phyloP scores from a whole-genome alignment of 2,329 filamentous ascomycete species.

The Trichophyton equinum region DNA sequence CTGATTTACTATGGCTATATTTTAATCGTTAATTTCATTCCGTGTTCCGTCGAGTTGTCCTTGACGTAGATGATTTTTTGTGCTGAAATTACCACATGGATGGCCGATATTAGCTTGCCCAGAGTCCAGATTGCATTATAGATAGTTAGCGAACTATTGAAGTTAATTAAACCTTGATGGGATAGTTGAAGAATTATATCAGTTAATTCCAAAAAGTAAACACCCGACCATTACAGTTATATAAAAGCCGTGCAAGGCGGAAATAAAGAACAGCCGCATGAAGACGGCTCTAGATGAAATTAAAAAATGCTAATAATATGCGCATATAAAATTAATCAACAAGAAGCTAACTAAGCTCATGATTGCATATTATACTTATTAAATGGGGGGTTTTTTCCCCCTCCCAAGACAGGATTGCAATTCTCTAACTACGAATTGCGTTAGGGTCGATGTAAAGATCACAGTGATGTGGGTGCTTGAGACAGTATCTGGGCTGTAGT shows the following conservation, averaged over 20 bases:
- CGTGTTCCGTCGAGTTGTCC: neutral
- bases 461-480: conserved; percentile 46
- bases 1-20: neutral
- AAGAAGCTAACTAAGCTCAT: neutral
- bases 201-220: too few relatives aligned
- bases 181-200: too few relatives aligned
- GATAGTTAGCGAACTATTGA: too few relatives aligned
- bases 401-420: neutral
- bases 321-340: neutral
- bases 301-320: too few relatives aligned
- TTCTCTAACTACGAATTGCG: conserved; percentile 11
- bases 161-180: too few relatives aligned
- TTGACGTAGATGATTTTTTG: neutral
- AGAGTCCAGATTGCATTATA: neutral
- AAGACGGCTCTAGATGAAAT: too few relatives aligned
- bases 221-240: too few relatives aligned
- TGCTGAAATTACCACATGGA: neutral
- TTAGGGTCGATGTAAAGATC: conserved; percentile 44
- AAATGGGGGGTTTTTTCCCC: neutral
- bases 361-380: neutral
- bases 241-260: too few relatives aligned
- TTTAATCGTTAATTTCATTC: neutral
- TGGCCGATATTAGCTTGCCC: neutral
- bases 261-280: too few relatives aligned
- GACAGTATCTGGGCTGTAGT: conserved; percentile 46